A percentile compares a stretch with the other conserved stretches of the same genome.
These are phyloP conservation scores for Trichosporon asahii DNA, from an alignment of 1,284 basidiomycete genomes.

Conservation along the genomic window DNA sequence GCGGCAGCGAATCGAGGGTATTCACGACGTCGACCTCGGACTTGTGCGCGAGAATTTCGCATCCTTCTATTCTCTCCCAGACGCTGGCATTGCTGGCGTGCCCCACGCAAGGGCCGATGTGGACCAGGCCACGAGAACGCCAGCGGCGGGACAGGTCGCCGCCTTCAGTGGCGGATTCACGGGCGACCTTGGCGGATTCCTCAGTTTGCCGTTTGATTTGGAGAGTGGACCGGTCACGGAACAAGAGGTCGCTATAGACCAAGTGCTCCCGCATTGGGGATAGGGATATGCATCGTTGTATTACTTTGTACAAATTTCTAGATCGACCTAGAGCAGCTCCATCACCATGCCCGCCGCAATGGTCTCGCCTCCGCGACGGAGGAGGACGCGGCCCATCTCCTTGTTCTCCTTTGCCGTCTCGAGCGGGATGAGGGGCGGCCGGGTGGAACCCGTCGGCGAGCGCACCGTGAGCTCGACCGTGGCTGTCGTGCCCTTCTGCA, in stretches of 20 bases:
- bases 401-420: slow-evolving; percentile 88
- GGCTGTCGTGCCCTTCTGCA: slow-evolving; percentile 77
- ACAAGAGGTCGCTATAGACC: neutral
- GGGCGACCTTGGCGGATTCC: neutral
- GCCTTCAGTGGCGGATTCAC: neutral
- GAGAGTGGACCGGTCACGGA: neutral
- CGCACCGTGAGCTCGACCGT: slow-evolving; percentile 78
- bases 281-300: slow-evolving; percentile 8
- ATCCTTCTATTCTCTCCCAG: slow-evolving; percentile 29
- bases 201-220: neutral
- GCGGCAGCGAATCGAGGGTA: slow-evolving; percentile 26
- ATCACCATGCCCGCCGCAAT: slow-evolving; percentile 71
- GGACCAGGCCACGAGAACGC: neutral
- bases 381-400: slow-evolving; percentile 89
- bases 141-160: neutral
- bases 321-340: slow-evolving; percentile 12
- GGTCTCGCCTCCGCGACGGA: slow-evolving; percentile 87
- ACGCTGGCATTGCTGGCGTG: slow-evolving; percentile 25
- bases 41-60: slow-evolving; percentile 26
- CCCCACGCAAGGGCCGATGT: neutral
- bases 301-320: neutral
- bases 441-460: slow-evolving; percentile 53
- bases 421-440: slow-evolving; percentile 66
- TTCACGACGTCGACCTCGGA: slow-evolving; percentile 25
- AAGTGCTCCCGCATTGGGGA: neutral